These are phyloP conservation scores for Malassezia psittaci DNA, from an alignment of 1,284 basidiomycete species.

Conservation along the genomic window DNA sequence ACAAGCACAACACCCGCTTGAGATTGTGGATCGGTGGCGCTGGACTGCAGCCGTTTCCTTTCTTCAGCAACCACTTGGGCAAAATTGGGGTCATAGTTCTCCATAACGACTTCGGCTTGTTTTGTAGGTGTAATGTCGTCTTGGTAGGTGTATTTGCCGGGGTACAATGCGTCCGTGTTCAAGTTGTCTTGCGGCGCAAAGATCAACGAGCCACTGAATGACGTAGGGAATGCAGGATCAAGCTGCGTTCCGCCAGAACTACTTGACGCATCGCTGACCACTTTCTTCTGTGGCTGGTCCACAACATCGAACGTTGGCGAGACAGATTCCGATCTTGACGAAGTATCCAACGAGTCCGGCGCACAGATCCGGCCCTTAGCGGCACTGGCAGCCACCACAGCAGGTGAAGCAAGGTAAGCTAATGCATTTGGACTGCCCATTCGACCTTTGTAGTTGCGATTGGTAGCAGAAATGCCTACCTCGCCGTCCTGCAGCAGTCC, in stretches of 20 bases:
- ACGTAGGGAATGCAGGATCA: conserved; percentile 57
- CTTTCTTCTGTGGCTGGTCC: conserved; percentile 15
- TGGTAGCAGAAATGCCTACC: conserved; percentile 92
- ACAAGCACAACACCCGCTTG: conserved; percentile 64
- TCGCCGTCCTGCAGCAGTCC: conserved; percentile 88
- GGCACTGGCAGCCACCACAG: conserved; percentile 91
- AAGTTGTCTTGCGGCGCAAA: conserved; percentile 95
- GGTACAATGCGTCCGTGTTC: conserved; percentile 97
- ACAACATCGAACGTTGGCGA: conserved; percentile 21
- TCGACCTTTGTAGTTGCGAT: conserved; percentile 95
- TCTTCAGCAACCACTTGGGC: conserved; percentile 64
- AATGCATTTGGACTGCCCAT: conserved; percentile 93
- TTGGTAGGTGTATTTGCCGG: conserved; percentile 98
- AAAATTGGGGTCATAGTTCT: conserved; percentile 92
- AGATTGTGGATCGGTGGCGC: neutral
- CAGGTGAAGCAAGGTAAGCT: conserved; percentile 90
- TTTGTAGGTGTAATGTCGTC: conserved; percentile 92
- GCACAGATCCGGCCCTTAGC: conserved; percentile 81
- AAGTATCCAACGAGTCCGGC: conserved; percentile 61
- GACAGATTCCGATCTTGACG: conserved; percentile 48
- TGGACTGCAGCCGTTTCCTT: conserved; percentile 23
- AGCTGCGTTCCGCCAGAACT: conserved; percentile 20
- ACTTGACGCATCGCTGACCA: conserved; percentile 29
- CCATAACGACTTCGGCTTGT: conserved; percentile 88
- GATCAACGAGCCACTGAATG: conserved; percentile 72